A percentile compares a stretch with the other conserved stretches of the same genome.
phyloP scores from a whole-genome alignment of 176 grass and related monocot genomes.

The Phoenix dactylifera region DNA sequence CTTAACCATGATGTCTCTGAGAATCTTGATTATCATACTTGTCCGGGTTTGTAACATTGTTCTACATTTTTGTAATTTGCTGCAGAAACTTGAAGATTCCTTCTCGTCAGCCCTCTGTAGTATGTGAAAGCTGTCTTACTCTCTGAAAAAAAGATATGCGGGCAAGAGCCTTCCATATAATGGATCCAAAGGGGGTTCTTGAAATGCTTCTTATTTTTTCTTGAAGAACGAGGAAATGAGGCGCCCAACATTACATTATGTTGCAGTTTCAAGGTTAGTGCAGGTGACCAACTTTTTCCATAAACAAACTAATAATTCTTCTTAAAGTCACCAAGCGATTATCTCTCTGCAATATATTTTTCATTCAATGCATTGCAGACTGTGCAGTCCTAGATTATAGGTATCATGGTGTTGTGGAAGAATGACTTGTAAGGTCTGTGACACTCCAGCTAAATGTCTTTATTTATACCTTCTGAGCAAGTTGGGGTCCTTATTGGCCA shows the following conservation, averaged over 20 bases:
- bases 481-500: too few species aligned
- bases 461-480: too few species aligned
- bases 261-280: conserved; percentile 27
- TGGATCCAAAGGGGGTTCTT: conserved; percentile 79
- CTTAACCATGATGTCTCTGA: too few species aligned
- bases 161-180: conserved; percentile 85
- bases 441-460: too few species aligned
- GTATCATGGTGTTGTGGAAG: too few species aligned
- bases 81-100: conserved; percentile 91
- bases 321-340: not conserved
- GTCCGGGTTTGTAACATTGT: not conserved
- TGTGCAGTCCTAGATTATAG: too few species aligned
- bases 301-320: not conserved
- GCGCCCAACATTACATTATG: conserved; percentile 21
- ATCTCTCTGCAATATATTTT: too few species aligned
- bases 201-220: conserved; percentile 84
- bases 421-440: too few species aligned
- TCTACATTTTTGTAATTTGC: conserved; percentile 14
- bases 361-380: too few species aligned
- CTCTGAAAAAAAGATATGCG: conserved; percentile 56
- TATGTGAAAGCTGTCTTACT: conserved; percentile 96
- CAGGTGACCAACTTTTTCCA: not conserved
- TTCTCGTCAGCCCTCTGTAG: conserved; percentile 66
- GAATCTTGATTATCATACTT: too few species aligned
- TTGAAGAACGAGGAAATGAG: conserved; percentile 49